phyloP scores from a whole-genome alignment of 2,329 filamentous ascomycete species.

The Fusarium oligoseptatum region DNA sequence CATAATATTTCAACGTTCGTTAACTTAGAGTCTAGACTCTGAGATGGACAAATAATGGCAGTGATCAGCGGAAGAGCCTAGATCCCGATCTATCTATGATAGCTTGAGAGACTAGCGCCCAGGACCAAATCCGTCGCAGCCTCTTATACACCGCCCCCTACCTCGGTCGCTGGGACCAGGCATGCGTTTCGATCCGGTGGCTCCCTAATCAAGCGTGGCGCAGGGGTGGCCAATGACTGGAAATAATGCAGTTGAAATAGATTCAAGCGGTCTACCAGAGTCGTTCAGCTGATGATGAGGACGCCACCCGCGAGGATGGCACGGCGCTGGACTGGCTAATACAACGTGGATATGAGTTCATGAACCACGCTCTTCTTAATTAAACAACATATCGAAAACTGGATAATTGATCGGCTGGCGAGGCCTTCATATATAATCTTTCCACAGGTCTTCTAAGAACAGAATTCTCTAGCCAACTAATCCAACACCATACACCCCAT shows the following conservation, averaged over 20 bases:
- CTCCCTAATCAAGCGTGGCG: background rate
- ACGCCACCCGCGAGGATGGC: background rate
- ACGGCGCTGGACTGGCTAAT: background rate
- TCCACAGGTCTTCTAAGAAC: background rate
- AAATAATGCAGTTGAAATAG: background rate
- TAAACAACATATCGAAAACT: background rate
- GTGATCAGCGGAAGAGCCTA: background rate
- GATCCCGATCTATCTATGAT: background rate
- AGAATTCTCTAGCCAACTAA: background rate
- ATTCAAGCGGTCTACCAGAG: background rate
- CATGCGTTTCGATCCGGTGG: background rate
- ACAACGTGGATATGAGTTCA: background rate
- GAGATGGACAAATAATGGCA: background rate
- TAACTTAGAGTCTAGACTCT: background rate
- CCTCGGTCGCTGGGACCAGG: background rate
- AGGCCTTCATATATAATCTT: background rate
- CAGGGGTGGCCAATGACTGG: background rate
- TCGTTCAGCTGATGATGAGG: background rate
- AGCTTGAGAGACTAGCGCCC: background rate
- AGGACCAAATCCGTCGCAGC: background rate
- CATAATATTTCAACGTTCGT: background rate
- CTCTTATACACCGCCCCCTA: background rate
- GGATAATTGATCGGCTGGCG: background rate
- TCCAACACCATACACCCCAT: background rate
- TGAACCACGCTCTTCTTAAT: background rate